These are phyloP conservation scores for Plasmopara muralis DNA, from an alignment of 352 stramenopile genomes.

Conservation along the genomic window DNA sequence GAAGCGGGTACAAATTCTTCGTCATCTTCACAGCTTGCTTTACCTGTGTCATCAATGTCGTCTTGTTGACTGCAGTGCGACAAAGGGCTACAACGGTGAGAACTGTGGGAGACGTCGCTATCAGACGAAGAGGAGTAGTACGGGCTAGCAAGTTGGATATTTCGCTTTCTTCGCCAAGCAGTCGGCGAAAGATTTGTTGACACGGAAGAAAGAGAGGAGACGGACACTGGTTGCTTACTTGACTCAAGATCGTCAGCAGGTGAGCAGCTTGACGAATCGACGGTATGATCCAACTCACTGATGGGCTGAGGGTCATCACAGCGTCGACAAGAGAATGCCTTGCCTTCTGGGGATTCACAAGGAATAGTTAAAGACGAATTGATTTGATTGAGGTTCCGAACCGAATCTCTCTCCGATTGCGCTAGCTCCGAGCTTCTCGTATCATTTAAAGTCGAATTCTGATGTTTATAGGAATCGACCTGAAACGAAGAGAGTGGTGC, in stretches of 20 bases:
- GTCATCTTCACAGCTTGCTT: conserved; percentile 18
- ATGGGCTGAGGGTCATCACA: conserved; percentile 5
- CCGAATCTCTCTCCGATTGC: not conserved
- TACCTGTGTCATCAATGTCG: not conserved
- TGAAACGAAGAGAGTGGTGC: conserved; percentile 17
- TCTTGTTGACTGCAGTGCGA: not conserved
- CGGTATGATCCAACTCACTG: conserved; percentile 15
- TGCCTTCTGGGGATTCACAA: conserved; percentile 5
- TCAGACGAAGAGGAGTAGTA: conserved; percentile 18
- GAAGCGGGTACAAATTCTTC: conserved; percentile 3
- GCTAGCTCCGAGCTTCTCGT: conserved; percentile 10
- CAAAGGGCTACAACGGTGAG: conserved; percentile 5
- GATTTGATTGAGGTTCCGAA: not conserved
- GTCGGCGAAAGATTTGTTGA: conserved; percentile 8
- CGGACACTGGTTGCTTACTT: not conserved
- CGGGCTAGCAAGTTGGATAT: conserved; percentile 5
- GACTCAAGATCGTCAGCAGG: conserved; percentile 4
- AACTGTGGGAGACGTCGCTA: conserved; percentile 10
- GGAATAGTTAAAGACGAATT: conserved; percentile 9
- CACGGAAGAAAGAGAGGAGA: conserved; percentile 20
- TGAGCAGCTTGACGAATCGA: conserved; percentile 18
- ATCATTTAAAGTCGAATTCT: not conserved
- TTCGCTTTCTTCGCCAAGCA: conserved; percentile 4
- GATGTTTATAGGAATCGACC: conserved; percentile 1
- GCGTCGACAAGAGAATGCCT: conserved; percentile 12